These are phyloP conservation scores for Trifolium repens DNA, from an alignment of 306 rosid species.

Conservation along the genomic window DNA sequence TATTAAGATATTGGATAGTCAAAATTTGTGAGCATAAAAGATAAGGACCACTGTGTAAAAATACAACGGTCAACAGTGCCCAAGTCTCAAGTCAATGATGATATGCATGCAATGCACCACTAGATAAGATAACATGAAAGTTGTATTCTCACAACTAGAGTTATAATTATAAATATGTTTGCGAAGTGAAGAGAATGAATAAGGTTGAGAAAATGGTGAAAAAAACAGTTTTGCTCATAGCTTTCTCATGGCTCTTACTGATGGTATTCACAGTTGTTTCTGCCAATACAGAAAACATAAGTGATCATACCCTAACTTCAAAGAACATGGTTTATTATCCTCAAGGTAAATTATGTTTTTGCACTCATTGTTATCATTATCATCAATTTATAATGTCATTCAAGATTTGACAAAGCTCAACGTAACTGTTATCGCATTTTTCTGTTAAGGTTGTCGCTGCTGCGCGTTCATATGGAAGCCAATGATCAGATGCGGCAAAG, in stretches of 20 bases:
- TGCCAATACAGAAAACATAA: constrained; percentile 29
- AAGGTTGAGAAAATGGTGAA: constrained; percentile 37
- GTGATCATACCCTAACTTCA: constrained; percentile 13
- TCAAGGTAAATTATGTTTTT: constrained; percentile 39
- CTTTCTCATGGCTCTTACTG: too few relatives aligned
- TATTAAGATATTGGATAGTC: constrained; percentile 4
- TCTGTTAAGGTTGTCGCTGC: constrained; percentile 44
- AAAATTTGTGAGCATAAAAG: constrained; percentile 32
- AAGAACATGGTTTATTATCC: constrained; percentile 45
- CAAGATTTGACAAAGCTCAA: constrained; percentile 18
- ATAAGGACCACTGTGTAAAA: constrained; percentile 26
- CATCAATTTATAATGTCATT: neutral
- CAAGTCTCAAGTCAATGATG: neutral
- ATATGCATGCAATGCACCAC: constrained; percentile 11
- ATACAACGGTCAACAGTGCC: constrained; percentile 28
- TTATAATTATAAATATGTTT: constrained; percentile 25
- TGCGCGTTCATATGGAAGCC: constrained; percentile 43
- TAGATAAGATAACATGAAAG: neutral
- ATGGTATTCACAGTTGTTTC: constrained; percentile 31
- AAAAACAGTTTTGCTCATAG: too few relatives aligned
- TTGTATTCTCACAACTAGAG: neutral
- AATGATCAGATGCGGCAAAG: constrained; percentile 35
- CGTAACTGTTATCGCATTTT: neutral
- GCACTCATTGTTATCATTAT: neutral
- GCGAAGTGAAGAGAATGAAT: constrained; percentile 26